Evolutionary conservation across 768 basidiomycete genomes (phyloP).

Genomic region (Macrolepiota albuminosa): DNA sequence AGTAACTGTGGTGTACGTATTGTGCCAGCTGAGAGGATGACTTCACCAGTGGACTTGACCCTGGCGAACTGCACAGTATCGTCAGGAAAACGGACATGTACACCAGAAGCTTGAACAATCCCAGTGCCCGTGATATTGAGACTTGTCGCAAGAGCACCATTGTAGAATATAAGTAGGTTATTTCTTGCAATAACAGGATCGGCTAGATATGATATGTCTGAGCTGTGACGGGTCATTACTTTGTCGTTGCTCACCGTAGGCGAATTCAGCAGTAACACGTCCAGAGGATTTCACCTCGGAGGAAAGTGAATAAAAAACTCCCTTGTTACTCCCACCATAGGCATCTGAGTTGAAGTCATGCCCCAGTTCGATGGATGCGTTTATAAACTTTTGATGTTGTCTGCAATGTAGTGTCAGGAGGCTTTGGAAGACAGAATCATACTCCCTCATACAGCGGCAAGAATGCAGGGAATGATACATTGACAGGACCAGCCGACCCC

Average conservation of each 20-base stretch:
- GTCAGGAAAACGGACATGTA: slow-evolving; percentile 23
- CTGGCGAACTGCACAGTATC: slow-evolving; percentile 15
- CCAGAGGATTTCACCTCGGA: slow-evolving; percentile 19
- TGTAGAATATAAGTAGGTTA: slow-evolving; percentile 21
- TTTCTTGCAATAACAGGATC: slow-evolving; percentile 20
- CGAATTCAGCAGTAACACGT: slow-evolving; percentile 27
- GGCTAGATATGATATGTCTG: slow-evolving; percentile 13
- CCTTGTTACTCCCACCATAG: slow-evolving; percentile 24
- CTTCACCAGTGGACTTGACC: slow-evolving; percentile 18
- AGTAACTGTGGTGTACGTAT: slow-evolving; percentile 31
- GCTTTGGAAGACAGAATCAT: not conserved
- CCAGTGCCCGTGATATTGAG: slow-evolving; percentile 10
- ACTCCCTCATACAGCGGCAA: slow-evolving; percentile 20
- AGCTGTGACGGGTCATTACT: not conserved
- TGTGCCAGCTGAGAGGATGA: slow-evolving; percentile 25
- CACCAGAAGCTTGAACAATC: slow-evolving; percentile 17
- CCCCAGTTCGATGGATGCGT: slow-evolving; percentile 27
- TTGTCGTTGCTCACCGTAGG: slow-evolving; percentile 19
- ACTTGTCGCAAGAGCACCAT: slow-evolving; percentile 20
- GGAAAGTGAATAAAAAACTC: slow-evolving; percentile 23
- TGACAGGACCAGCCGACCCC: slow-evolving; percentile 22
- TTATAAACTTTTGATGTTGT: slow-evolving; percentile 25
- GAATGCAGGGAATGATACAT: slow-evolving; percentile 26
- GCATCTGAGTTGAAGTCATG: slow-evolving; percentile 25
- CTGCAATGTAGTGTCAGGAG: slow-evolving; percentile 9